phyloP scores from a whole-genome alignment of 2,329 filamentous ascomycete genomes.

The Hortaea sp. region DNA sequence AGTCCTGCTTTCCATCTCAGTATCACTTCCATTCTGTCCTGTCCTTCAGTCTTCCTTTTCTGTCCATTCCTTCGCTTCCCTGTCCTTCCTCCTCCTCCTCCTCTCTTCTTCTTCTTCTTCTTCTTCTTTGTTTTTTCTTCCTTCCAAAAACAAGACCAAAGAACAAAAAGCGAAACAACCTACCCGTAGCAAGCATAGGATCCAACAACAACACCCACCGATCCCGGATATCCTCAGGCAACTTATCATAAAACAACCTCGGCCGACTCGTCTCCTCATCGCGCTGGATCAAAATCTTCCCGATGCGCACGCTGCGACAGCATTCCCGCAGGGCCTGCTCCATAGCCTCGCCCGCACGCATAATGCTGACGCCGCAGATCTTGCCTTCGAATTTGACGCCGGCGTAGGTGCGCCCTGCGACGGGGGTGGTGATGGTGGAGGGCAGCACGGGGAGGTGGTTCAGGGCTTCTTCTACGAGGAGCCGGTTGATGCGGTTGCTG shows the following conservation, averaged over 20 bases:
- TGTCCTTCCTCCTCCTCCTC: too few species aligned
- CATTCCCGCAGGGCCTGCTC: conserved; percentile 94
- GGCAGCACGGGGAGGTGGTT: conserved; percentile 91
- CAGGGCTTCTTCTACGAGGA: conserved; percentile 91
- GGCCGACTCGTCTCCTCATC: conserved; percentile 91
- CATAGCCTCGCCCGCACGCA: conserved; percentile 97
- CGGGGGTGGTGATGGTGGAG: conserved; percentile 81
- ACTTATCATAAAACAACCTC: conserved; percentile 94
- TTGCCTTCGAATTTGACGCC: conserved; percentile 95
- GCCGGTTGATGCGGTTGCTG: conserved; percentile 92
- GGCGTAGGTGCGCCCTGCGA: conserved; percentile 67
- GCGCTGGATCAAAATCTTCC: conserved; percentile 95
- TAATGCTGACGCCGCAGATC: conserved; percentile 96
- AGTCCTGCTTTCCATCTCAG: too few species aligned
- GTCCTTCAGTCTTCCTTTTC: too few species aligned
- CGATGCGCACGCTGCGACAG: conserved; percentile 93
- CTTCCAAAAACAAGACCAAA: too few species aligned
- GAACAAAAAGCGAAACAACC: too few species aligned
- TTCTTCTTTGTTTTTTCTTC: too few species aligned
- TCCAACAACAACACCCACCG: conserved; percentile 91
- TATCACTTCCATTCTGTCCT: too few species aligned
- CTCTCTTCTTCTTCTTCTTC: too few species aligned
- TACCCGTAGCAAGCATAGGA: conserved; percentile 98
- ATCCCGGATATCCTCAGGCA: conserved; percentile 84
- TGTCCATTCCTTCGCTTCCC: too few species aligned